Evolutionary conservation across 2,329 filamentous ascomycete genomes (phyloP).

Genomic region (Cytospora piceicola): DNA sequence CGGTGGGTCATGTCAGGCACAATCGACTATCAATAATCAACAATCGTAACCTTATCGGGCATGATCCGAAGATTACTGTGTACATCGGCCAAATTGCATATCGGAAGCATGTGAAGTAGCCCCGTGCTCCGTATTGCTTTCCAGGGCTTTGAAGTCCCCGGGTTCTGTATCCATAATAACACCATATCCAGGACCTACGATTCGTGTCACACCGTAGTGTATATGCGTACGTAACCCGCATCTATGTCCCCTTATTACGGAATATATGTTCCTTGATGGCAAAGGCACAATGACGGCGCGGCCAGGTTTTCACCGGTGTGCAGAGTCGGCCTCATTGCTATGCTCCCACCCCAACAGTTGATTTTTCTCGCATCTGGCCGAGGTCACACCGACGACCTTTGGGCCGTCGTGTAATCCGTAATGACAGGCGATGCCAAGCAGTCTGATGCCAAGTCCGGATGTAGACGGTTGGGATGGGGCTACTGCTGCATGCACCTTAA

Average conservation of each 20-base stretch:
- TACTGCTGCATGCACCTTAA: background rate
- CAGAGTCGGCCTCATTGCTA: no score
- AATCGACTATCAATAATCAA: background rate
- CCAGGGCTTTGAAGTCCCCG: background rate
- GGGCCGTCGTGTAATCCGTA: background rate
- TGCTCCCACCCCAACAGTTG: background rate
- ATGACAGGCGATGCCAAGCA: background rate
- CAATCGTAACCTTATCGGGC: constrained; percentile 24
- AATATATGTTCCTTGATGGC: constrained; percentile 8
- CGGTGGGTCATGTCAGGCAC: constrained; percentile 16
- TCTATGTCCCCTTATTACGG: background rate
- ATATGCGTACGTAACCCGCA: background rate
- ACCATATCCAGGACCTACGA: constrained; percentile 18
- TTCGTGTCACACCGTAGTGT: constrained; percentile 3
- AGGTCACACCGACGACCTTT: background rate
- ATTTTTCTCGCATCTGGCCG: background rate
- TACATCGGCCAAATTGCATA: background rate
- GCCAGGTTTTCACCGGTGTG: constrained; percentile 4
- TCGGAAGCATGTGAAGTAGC: constrained; percentile 17
- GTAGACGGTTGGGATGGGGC: background rate
- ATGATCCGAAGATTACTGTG: constrained; percentile 18
- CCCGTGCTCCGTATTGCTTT: background rate
- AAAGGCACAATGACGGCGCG: constrained; percentile 5
- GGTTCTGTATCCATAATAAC: background rate
- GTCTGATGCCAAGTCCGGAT: background rate